These are phyloP conservation scores for Coemansia sp. DNA, from an alignment of 192 early-diverging fungal species.

Conservation along the genomic window DNA sequence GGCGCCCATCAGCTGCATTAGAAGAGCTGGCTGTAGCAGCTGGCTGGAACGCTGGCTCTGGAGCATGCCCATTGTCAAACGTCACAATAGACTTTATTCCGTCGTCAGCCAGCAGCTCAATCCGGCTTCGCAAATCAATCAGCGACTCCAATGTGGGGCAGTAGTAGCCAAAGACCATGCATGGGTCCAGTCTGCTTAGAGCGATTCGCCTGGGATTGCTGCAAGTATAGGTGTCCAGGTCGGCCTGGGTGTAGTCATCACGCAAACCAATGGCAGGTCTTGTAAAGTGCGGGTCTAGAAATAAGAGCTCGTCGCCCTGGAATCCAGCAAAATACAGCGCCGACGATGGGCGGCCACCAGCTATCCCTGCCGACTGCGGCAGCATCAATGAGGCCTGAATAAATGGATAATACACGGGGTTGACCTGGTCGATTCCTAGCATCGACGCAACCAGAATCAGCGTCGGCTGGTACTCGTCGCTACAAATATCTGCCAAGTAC, in stretches of 20 bases:
- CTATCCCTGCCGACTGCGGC: constrained; percentile 83
- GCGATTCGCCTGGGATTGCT: constrained; percentile 67
- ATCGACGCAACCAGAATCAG: constrained; percentile 84
- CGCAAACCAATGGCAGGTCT: constrained; percentile 56
- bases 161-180: constrained; percentile 89
- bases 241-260: constrained; percentile 38
- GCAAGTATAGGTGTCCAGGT: constrained; percentile 83
- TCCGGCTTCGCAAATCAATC: constrained; percentile 41
- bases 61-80: constrained; percentile 42
- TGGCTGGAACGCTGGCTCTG: background rate
- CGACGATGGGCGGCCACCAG: constrained; percentile 93
- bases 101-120: constrained; percentile 41
- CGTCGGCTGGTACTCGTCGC: constrained; percentile 58
- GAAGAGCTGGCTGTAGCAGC: background rate
- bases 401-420: constrained; percentile 76
- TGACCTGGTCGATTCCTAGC: constrained; percentile 87
- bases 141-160: constrained; percentile 33
- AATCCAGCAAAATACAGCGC: constrained; percentile 91
- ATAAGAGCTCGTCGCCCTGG: constrained; percentile 74
- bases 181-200: constrained; percentile 83
- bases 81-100: constrained; percentile 37
- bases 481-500: constrained; percentile 56
- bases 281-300: constrained; percentile 90
- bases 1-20: background rate
- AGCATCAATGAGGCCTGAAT: constrained; percentile 71